Evolutionary conservation across 441 rosid species (phyloP).

Genomic region (Jatropha multifida): DNA sequence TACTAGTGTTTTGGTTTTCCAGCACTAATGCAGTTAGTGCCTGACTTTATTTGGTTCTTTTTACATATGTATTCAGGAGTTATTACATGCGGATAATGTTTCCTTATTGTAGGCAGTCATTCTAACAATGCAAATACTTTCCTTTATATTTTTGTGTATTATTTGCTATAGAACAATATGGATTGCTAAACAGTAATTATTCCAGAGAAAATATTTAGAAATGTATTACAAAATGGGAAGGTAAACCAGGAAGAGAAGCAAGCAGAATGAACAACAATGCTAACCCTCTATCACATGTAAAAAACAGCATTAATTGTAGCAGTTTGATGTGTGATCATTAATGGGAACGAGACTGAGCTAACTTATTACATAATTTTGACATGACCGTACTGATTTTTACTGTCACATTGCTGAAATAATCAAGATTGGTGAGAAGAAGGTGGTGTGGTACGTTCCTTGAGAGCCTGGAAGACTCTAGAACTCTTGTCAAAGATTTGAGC

Average conservation of each 20-base stretch:
- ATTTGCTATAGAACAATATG: not conserved
- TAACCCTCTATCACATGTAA: too few relatives aligned
- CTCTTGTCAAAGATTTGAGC: slow-evolving; percentile 77
- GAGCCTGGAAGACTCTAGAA: slow-evolving; percentile 60
- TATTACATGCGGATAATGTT: not conserved
- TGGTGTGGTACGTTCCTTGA: slow-evolving; percentile 32
- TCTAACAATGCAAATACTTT: not conserved
- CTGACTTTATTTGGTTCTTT: not conserved
- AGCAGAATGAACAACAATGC: not conserved
- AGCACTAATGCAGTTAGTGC: not conserved
- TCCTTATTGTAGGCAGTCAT: not conserved
- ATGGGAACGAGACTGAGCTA: not conserved
- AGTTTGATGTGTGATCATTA: not conserved
- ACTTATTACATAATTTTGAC: not conserved
- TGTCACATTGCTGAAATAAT: not conserved
- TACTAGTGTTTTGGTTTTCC: not conserved
- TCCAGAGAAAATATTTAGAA: too few relatives aligned
- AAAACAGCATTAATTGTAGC: not conserved
- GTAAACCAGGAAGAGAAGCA: not conserved
- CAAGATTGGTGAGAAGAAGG: not conserved
- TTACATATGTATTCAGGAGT: not conserved
- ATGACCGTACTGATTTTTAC: too few relatives aligned
- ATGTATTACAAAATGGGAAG: not conserved
- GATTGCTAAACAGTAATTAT: not conserved
- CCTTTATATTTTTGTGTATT: not conserved